Evolutionary conservation across 2,329 filamentous ascomycete species (phyloP).

Genomic region (Aspergillus floridensis): DNA sequence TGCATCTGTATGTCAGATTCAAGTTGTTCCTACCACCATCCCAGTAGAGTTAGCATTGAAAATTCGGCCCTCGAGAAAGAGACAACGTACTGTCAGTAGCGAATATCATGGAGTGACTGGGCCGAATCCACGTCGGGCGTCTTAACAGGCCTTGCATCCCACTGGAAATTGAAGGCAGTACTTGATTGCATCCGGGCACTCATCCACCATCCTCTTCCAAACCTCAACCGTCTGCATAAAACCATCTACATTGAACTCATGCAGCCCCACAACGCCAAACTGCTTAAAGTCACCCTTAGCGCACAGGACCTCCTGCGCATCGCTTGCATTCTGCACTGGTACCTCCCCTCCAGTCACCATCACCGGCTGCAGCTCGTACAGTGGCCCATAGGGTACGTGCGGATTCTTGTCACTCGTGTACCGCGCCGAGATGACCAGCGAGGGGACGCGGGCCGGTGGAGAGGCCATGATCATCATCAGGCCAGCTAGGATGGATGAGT

Average conservation of each 20-base stretch:
- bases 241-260: not conserved
- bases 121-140: not conserved
- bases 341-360: not conserved
- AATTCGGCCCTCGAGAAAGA: no score
- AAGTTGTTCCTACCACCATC: not conserved
- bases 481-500: not conserved
- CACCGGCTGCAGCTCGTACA: not conserved
- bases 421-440: not conserved
- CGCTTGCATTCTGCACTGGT: not conserved
- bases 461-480: not conserved
- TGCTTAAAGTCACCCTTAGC: slow-evolving; percentile 1
- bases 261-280: not conserved
- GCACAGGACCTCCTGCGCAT: not conserved
- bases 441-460: not conserved
- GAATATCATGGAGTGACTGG: not conserved
- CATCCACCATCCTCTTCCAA: not conserved
- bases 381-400: not conserved
- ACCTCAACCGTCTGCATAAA: not conserved
- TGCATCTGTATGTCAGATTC: not conserved
- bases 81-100: slow-evolving; percentile 1
- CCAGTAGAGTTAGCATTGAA: not conserved
- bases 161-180: not conserved
- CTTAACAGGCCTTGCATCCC: not conserved
- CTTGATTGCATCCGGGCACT: not conserved
- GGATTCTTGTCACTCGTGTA: not conserved